A percentile compares a stretch with the other conserved stretches of the same genome.
These are phyloP conservation scores for Ascodesmis nigricans DNA, from an alignment of 495 filamentous ascomycete genomes.

Conservation along the genomic window DNA sequence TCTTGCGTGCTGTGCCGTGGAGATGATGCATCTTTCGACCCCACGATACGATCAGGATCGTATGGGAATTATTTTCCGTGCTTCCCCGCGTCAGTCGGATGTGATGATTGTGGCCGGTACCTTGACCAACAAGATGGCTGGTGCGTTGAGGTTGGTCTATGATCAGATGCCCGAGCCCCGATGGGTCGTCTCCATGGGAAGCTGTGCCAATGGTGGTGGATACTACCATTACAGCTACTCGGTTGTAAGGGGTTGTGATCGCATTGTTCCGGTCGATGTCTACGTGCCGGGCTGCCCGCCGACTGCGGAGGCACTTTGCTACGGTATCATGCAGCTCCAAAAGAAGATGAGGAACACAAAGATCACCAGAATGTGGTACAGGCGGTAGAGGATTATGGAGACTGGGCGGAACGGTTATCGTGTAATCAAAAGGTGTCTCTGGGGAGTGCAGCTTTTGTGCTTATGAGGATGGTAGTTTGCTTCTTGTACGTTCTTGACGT, in stretches of 20 bases:
- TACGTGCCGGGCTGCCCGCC: slow-evolving; percentile 88
- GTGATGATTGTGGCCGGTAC: slow-evolving; percentile 97
- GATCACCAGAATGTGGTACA: slow-evolving; percentile 46
- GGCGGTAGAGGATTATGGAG: slow-evolving; percentile 33
- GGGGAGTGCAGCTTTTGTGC: no score
- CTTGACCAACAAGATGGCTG: slow-evolving; percentile 95
- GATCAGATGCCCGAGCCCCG: slow-evolving; percentile 94
- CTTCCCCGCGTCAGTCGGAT: slow-evolving; percentile 83
- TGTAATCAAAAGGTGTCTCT: no score
- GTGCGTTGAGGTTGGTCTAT: slow-evolving; percentile 81
- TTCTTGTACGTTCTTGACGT: no score
- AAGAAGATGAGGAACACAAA: slow-evolving; percentile 69
- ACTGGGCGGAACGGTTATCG: no score
- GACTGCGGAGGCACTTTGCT: slow-evolving; percentile 70
- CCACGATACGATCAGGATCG: slow-evolving; percentile 93
- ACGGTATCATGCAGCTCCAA: slow-evolving; percentile 69
- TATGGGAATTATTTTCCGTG: slow-evolving; percentile 90
- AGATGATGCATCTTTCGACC: slow-evolving; percentile 97
- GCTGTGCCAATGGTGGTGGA: slow-evolving; percentile 77
- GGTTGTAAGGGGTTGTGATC: slow-evolving; percentile 68
- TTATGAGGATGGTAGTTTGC: no score
- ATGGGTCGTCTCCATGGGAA: slow-evolving; percentile 85
- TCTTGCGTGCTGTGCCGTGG: slow-evolving; percentile 85
- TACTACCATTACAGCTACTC: slow-evolving; percentile 91
- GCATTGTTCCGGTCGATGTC: slow-evolving; percentile 78